These are phyloP conservation scores for Pseudozyma tsukubaensis DNA, from an alignment of 1,284 basidiomycete genomes.

Conservation along the genomic window DNA sequence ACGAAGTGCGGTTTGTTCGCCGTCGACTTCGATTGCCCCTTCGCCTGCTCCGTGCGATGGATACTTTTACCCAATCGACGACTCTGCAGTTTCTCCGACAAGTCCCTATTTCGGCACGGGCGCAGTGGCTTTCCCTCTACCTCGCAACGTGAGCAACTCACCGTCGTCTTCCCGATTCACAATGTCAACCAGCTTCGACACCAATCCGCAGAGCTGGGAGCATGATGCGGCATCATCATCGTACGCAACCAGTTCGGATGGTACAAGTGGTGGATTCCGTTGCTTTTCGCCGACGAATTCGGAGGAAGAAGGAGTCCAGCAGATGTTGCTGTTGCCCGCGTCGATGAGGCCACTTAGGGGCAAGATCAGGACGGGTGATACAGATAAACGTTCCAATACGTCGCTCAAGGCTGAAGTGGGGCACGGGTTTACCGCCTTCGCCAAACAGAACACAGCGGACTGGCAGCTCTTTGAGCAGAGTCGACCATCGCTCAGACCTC, in stretches of 20 bases:
- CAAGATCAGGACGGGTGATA: constrained; percentile 7
- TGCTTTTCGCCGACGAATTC: background rate
- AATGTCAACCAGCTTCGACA: constrained; percentile 6
- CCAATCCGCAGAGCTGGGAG: background rate
- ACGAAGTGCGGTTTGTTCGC: constrained; percentile 13
- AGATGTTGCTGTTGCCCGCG: constrained; percentile 31
- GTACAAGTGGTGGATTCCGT: background rate
- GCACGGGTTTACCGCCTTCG: constrained; percentile 4
- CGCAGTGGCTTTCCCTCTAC: constrained; percentile 16
- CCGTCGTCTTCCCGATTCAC: constrained; percentile 18
- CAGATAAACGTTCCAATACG: constrained; percentile 16
- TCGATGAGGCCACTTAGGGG: constrained; percentile 25
- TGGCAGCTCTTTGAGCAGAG: constrained; percentile 9
- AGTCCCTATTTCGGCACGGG: constrained; percentile 8
- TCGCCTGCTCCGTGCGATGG: constrained; percentile 21
- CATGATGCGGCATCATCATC: background rate
- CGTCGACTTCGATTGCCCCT: constrained; percentile 11
- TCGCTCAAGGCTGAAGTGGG: constrained; percentile 24
- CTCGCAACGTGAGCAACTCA: background rate
- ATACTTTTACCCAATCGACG: constrained; percentile 29
- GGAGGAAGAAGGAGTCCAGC: background rate
- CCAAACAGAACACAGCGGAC: constrained; percentile 3
- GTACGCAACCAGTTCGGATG: no score
- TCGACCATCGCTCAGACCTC: constrained; percentile 12
- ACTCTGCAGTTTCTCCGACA: constrained; percentile 13